Conservation (phyloP, 2,329 filamentous ascomycete species). For the Fusarium anthophilum region DNA sequence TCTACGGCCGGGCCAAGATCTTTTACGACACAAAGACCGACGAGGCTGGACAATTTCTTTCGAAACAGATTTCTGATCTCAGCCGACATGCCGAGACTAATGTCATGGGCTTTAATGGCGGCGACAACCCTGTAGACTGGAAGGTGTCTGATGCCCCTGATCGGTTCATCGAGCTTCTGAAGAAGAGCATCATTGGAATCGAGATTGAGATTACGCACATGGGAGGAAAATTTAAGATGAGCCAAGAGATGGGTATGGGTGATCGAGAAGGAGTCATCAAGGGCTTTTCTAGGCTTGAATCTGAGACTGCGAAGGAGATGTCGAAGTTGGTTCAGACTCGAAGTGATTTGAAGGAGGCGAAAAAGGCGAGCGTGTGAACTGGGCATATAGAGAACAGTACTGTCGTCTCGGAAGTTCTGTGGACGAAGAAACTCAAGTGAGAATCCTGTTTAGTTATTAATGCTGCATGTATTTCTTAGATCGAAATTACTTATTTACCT, state of each 20-base stretch:
- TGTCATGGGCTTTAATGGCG: conserved; percentile 65
- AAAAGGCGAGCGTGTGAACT: conserved; percentile 8
- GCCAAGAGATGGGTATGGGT: conserved; percentile 63
- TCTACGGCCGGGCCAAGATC: conserved; percentile 66
- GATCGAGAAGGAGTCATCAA: conserved; percentile 66
- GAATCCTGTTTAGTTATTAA: background rate
- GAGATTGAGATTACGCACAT: conserved; percentile 65
- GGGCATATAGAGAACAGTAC: background rate
- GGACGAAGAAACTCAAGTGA: background rate
- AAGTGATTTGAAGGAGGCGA: conserved; percentile 40
- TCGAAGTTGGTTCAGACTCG: conserved; percentile 47
- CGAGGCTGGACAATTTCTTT: conserved; percentile 57
- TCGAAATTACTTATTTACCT: background rate
- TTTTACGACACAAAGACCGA: conserved; percentile 59
- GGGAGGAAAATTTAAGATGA: conserved; percentile 74
- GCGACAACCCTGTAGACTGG: conserved; percentile 57
- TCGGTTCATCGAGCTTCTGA: conserved; percentile 64
- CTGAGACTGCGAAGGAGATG: conserved; percentile 45
- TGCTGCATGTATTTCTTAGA: background rate
- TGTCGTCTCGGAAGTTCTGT: background rate
- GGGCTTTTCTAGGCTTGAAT: conserved; percentile 58
- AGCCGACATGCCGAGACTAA: conserved; percentile 59
- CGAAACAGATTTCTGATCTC: conserved; percentile 62
- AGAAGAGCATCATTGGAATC: conserved; percentile 68
- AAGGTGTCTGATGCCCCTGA: conserved; percentile 65